A percentile compares a stretch with the other conserved stretches of the same genome.
Evolutionary conservation across 306 rosid genomes (phyloP).

Genomic region (Glycine latifolia): DNA sequence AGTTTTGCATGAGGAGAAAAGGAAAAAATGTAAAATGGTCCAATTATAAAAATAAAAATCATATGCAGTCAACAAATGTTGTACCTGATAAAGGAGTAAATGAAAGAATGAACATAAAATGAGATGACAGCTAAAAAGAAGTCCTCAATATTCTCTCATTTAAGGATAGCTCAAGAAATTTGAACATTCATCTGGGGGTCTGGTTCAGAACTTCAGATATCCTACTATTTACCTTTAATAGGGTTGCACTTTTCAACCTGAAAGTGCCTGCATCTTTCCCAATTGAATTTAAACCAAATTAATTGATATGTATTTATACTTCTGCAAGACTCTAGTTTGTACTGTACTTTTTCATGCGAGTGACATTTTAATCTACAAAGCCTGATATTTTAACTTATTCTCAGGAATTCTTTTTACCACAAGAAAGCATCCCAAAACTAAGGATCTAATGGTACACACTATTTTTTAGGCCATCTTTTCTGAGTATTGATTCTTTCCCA

Average conservation of each 20-base stretch:
- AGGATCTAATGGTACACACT: conserved; percentile 77
- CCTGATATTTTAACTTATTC: conserved; percentile 44
- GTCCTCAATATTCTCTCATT: conserved; percentile 24
- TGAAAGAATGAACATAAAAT: conserved; percentile 4
- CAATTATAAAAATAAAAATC: neutral
- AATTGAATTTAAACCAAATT: conserved; percentile 14
- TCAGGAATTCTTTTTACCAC: conserved; percentile 87
- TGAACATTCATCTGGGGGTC: conserved; percentile 16
- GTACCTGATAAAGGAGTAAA: conserved; percentile 20
- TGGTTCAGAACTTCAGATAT: neutral
- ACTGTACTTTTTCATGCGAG: conserved; percentile 20
- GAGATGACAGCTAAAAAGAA: conserved; percentile 26
- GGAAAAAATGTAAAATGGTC: neutral
- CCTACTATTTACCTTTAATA: neutral
- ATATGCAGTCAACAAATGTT: neutral
- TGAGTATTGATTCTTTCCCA: conserved; percentile 11
- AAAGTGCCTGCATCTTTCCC: conserved; percentile 21
- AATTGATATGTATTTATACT: conserved; percentile 13
- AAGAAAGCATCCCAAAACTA: conserved; percentile 79
- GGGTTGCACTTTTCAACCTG: conserved; percentile 1
- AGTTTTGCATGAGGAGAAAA: conserved; percentile 28
- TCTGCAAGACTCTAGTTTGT: conserved; percentile 16
- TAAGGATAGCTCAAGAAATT: conserved; percentile 9
- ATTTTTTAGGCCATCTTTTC: conserved; percentile 25
- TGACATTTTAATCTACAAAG: conserved; percentile 36